Base-by-base conservation (phyloP, 306 rosid genomes). In the Vigna reflexopilosa region DNA sequence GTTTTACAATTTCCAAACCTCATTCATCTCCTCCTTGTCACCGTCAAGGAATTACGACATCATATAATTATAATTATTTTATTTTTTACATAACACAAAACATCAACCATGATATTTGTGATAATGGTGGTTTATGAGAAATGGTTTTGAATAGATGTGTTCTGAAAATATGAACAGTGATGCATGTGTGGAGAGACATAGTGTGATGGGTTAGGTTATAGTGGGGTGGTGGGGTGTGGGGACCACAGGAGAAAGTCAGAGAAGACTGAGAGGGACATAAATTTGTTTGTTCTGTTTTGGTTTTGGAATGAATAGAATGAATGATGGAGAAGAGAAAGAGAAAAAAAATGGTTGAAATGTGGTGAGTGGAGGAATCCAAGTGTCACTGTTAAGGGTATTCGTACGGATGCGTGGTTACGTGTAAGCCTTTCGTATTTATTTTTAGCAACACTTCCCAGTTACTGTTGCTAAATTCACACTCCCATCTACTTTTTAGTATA, bases 191-290 rank as follows among this genome's bases (percentile, higher is more conserved):
- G 8, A 30, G 73, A 59, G 59, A 17, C n/a, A 69, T 15, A 38
- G 72, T 75, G 66, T 36, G 84, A 56, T 81, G 80, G 77, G 59
- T 58, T 75, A 38, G 65, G 80, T 26, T 58, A 4, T 48, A 13
- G 40, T 61, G 50, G 15, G 44, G 44, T 70, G 68, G 77, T 71
- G 80, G 76, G 57, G 15, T 73, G 79, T 63, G 77, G 88, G 88
- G 85, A 54, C 90, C 87, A 79, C 20, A 0, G 0, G 55, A 22
- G 4, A 79, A 86, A 89, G 92, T 88, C 91, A 85, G 76, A 82
- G 73, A 83, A 72, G 73, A 80, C 83, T 78, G 87, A 73, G 61
- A 36, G 71, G 0, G 61, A 65, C 34, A 24, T 79, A 67, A 32
- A 64, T 80, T 49, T 19, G 49, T 61, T 64, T 76, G 1, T 16